Conservation (phyloP, 768 basidiomycete species). For the Auricularia heimuer region DNA sequence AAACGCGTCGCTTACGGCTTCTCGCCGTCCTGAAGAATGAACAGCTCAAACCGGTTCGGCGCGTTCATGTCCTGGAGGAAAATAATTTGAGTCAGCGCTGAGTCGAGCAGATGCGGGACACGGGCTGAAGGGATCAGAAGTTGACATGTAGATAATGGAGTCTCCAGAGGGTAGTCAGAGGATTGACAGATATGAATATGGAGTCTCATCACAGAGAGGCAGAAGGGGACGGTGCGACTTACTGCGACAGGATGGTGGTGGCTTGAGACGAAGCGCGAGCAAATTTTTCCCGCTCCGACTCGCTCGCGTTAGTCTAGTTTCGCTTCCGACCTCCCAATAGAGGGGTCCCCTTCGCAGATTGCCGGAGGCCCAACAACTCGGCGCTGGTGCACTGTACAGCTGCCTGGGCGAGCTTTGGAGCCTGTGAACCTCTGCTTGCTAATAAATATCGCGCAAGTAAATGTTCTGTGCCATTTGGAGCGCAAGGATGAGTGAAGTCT, state of each 20-base stretch:
- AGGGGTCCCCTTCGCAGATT: too few species aligned
- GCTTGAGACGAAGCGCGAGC: not conserved
- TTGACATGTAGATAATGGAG: conserved; percentile 15
- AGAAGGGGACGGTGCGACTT: not conserved
- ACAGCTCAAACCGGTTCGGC: conserved; percentile 85
- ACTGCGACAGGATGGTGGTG: not conserved
- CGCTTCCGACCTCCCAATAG: too few species aligned
- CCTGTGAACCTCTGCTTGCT: too few species aligned
- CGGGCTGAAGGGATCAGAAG: conserved; percentile 1
- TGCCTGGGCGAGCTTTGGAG: too few species aligned
- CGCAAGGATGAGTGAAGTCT: too few species aligned
- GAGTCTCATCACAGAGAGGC: conserved; percentile 25
- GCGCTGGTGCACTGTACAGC: too few species aligned
- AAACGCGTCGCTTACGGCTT: conserved; percentile 58
- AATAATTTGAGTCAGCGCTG: not conserved
- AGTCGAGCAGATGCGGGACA: not conserved
- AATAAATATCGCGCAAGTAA: too few species aligned
- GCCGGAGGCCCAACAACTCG: too few species aligned
- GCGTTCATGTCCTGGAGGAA: conserved; percentile 60
- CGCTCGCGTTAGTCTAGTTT: not conserved
- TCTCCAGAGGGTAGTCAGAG: conserved; percentile 30
- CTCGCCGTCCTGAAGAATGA: conserved; percentile 88
- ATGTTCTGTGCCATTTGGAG: too few species aligned
- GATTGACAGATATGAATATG: conserved; percentile 44
- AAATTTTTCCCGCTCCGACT: not conserved